Evolutionary conservation across 192 early-diverging fungal genomes (phyloP), one percentile per base, ranked within the genome.

Genomic region (Coemansia sp.): DNA sequence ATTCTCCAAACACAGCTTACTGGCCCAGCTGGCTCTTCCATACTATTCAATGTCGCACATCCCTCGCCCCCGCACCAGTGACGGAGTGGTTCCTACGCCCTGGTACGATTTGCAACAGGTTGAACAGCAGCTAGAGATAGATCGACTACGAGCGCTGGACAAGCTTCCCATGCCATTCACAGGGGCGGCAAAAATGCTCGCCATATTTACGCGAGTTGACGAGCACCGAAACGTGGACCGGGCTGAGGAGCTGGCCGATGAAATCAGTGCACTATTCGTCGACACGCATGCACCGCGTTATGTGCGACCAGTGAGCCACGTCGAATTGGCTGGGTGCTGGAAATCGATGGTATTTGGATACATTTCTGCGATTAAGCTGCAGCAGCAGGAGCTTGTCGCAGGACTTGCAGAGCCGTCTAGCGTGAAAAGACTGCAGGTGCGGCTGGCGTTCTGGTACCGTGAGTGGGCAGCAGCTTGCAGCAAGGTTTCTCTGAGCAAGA

Each of bases 111-210:
- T 79, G 60, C n/a, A 35, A 41, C 57, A 73, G 49, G 76, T 73
- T 14, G 76, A 79, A 55, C 23, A 29, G 58, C 76, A 79, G 39
- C 61, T 79, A 24, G 67, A 79, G 45, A 60, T 73, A 55, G 76
- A 79, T 21, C 76, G 76, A 0, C 27, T 79, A 52, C 70, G 76
- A 17, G 76, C 71, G 11, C 49, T 79, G 19, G 76, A 79, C 55
- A 79, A 79, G 52, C 71, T 79, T 11, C 76, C 76, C 1, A 25
- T 79, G 32, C 49, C 66, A 3, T 67, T 61, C 49, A 48, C 39
- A 5, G 76, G 65, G 23, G 67, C 71, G 3, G 37, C 25, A 7
- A 65, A 49, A 15, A 79, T 79, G 76, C 56, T 79, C 9, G 57
- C 45, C 15, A 79, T 79, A 47, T 70, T 69, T 51, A 45, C 76